phyloP scores from a whole-genome alignment of 2,329 filamentous ascomycete species.

The Pseudogymnoascus sp. region DNA sequence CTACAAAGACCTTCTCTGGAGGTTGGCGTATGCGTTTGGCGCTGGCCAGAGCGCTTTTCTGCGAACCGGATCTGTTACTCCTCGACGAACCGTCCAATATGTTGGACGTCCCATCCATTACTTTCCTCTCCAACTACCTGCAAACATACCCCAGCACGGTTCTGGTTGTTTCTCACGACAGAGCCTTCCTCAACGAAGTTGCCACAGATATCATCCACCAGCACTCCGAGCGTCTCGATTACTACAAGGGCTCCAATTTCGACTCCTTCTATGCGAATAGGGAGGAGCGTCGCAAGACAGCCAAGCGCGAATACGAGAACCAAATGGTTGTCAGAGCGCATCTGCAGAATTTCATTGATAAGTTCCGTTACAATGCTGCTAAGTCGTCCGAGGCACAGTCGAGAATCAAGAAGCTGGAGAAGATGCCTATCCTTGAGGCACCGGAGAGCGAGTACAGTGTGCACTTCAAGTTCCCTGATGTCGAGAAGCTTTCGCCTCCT shows the following conservation, averaged over 20 bases:
- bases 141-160: slow-evolving; percentile 91
- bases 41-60: slow-evolving; percentile 89
- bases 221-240: slow-evolving; percentile 92
- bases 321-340: slow-evolving; percentile 92
- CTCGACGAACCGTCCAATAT: slow-evolving; percentile 99
- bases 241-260: slow-evolving; percentile 97
- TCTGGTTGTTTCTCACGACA: slow-evolving; percentile 95
- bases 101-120: slow-evolving; percentile 99
- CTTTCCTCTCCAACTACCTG: slow-evolving; percentile 93
- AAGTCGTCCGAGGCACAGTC: slow-evolving; percentile 98
- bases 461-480: slow-evolving; percentile 93
- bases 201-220: slow-evolving; percentile 99
- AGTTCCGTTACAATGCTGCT: slow-evolving; percentile 98
- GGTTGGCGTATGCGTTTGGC: slow-evolving; percentile 99
- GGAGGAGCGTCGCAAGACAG: slow-evolving; percentile 93
- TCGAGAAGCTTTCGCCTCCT: slow-evolving; percentile 93
- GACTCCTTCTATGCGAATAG: slow-evolving; percentile 95
- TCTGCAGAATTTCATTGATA: slow-evolving; percentile 97
- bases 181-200: slow-evolving; percentile 96
- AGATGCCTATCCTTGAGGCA: slow-evolving; percentile 83
- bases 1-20: slow-evolving; percentile 97
- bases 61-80: slow-evolving; percentile 88
- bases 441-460: slow-evolving; percentile 94
- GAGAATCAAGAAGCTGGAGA: slow-evolving; percentile 97
- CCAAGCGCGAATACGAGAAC: slow-evolving; percentile 96